phyloP scores from a whole-genome alignment of 164 flowering plant species.

The Echeveria elegans region DNA sequence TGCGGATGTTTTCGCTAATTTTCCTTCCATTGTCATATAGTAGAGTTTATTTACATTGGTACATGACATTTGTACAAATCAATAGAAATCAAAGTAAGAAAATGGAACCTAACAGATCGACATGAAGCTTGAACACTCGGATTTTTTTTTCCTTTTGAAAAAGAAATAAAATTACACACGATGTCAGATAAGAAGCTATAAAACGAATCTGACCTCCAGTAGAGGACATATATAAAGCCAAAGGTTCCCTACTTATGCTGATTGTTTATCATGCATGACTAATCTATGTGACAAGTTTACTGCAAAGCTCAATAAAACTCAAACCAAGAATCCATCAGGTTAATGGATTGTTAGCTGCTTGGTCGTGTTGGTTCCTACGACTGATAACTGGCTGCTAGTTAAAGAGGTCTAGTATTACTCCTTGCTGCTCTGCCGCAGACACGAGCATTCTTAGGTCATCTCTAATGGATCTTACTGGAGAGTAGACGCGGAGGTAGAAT shows the following conservation, averaged over 20 bases:
- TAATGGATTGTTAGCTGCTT: background rate
- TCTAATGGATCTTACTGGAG: slow-evolving; percentile 47
- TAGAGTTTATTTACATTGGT: too few species aligned
- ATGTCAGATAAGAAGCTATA: background rate
- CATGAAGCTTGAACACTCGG: too few species aligned
- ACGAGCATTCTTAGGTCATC: slow-evolving; percentile 83
- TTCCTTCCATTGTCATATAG: too few species aligned
- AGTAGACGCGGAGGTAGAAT: slow-evolving; percentile 66
- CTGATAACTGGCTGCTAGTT: background rate
- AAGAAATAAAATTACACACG: background rate
- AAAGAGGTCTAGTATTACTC: slow-evolving; percentile 51
- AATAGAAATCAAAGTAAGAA: too few species aligned
- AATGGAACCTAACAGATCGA: too few species aligned
- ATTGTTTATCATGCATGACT: background rate
- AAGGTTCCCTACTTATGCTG: background rate
- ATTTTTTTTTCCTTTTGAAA: too few species aligned
- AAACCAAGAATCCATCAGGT: slow-evolving; percentile 1
- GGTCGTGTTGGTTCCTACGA: background rate
- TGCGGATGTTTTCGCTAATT: too few species aligned
- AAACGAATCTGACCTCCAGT: slow-evolving; percentile 1
- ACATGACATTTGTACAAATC: too few species aligned
- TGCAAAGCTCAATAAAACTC: too few species aligned
- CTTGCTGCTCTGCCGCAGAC: slow-evolving; percentile 71
- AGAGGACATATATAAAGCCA: background rate
- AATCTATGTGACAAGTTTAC: background rate